phyloP scores from a whole-genome alignment of 257 asterid genomes.

The Solanum virginianum region DNA sequence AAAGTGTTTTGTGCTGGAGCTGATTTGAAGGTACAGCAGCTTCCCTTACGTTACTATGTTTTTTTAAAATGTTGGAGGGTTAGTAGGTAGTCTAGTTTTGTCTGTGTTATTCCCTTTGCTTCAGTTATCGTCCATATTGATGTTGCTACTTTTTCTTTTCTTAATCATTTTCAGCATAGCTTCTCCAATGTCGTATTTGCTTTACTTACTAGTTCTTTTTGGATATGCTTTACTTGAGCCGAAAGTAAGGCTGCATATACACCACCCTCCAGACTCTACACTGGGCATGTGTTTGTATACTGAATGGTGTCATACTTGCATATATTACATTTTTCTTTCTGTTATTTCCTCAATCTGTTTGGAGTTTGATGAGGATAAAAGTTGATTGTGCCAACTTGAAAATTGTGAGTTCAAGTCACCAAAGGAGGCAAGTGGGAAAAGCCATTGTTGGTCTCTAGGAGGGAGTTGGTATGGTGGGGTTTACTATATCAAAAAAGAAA shows the following conservation, averaged over 20 bases:
- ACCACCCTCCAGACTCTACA: too few species aligned
- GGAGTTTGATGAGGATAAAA: background rate
- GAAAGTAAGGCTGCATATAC: too few species aligned
- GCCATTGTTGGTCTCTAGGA: background rate
- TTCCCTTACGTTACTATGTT: background rate
- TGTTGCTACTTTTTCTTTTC: too few species aligned
- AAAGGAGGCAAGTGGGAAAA: background rate
- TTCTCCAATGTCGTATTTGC: too few species aligned
- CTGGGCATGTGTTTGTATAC: too few species aligned
- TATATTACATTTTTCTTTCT: background rate
- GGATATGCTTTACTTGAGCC: too few species aligned
- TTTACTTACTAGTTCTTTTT: too few species aligned
- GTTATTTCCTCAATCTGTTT: background rate
- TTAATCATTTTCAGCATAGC: too few species aligned
- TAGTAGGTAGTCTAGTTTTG: too few species aligned
- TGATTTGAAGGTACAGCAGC: constrained; percentile 66
- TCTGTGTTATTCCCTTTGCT: too few species aligned
- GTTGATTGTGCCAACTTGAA: background rate
- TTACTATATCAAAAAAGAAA: background rate
- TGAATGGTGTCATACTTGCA: background rate
- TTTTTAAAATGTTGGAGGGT: background rate
- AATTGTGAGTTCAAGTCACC: background rate
- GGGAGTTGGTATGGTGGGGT: background rate
- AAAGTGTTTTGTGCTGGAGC: constrained; percentile 92
- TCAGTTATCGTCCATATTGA: too few species aligned